phyloP scores from a whole-genome alignment of 2,329 filamentous ascomycete species.

The Botrytis pseudocinerea region DNA sequence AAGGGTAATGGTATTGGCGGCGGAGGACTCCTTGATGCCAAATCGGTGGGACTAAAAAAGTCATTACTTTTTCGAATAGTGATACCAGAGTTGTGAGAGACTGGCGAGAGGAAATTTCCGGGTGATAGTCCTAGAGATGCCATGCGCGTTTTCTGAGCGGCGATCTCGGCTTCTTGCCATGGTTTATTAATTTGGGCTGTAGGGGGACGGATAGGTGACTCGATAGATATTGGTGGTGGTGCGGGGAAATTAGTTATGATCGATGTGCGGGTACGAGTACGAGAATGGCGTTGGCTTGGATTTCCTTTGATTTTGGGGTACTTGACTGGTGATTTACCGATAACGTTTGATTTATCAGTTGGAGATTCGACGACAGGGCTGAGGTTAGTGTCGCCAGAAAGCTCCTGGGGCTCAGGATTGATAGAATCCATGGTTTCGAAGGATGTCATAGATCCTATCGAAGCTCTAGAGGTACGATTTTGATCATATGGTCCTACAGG shows the following conservation, averaged over 20 bases:
- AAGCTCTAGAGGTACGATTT: conserved; percentile 18
- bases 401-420: conserved; percentile 22
- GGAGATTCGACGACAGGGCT: conserved; percentile 40
- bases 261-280: conserved; percentile 16
- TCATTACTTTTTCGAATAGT: conserved; percentile 18
- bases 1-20: conserved; percentile 49
- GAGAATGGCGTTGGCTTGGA: conserved; percentile 8
- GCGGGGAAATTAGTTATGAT: conserved; percentile 25
- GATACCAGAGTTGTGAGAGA: conserved; percentile 2
- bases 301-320: conserved; percentile 36
- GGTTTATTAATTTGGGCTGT: conserved; percentile 21
- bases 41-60: conserved; percentile 26
- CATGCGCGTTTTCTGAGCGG: conserved; percentile 27
- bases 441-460: conserved; percentile 28
- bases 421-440: conserved; percentile 27
- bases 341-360: conserved; percentile 26
- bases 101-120: background rate
- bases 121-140: conserved; percentile 20
- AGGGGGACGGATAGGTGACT: conserved; percentile 22
- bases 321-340: conserved; percentile 31
- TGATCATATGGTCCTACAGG: conserved; percentile 35
- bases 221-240: conserved; percentile 30
- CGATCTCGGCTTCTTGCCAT: conserved; percentile 36
- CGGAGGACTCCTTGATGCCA: conserved; percentile 32
- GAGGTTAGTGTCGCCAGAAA: conserved; percentile 27